Evolutionary conservation across 306 rosid species (phyloP).

Genomic region (Corylus avellana): DNA sequence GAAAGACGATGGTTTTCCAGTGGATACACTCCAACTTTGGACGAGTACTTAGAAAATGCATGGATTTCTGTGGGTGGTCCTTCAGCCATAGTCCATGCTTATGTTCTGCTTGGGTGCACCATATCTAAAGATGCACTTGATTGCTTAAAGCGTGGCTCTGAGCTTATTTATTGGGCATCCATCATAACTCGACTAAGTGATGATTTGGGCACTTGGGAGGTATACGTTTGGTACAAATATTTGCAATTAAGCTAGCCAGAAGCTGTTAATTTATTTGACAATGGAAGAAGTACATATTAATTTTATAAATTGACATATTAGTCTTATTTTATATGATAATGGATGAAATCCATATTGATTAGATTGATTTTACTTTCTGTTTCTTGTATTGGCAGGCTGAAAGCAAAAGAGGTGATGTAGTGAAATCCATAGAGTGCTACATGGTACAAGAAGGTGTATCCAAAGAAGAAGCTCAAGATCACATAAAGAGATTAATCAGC

Average conservation of each 20-base stretch:
- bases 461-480: conserved; percentile 25
- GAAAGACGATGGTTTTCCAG: conserved; percentile 37
- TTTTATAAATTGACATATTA: no score
- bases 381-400: conserved; percentile 6
- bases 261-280: no score
- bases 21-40: conserved; percentile 18
- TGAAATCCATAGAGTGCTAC: conserved; percentile 32
- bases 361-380: background rate
- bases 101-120: background rate
- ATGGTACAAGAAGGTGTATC: conserved; percentile 25
- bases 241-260: background rate
- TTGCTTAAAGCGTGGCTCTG: conserved; percentile 15
- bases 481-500: conserved; percentile 1
- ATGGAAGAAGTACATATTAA: no score
- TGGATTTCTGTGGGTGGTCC: conserved; percentile 2
- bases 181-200: conserved; percentile 28
- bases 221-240: background rate
- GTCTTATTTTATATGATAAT: no score
- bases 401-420: conserved; percentile 34
- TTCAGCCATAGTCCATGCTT: no score
- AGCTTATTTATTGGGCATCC: conserved; percentile 27
- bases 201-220: conserved; percentile 39
- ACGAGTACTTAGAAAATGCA: conserved; percentile 32
- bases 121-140: conserved; percentile 12
- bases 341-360: no score